Evolutionary conservation across 495 filamentous ascomycete species (phyloP), one percentile per base, ranked within the genome.

Genomic region (Glonium stellatum): DNA sequence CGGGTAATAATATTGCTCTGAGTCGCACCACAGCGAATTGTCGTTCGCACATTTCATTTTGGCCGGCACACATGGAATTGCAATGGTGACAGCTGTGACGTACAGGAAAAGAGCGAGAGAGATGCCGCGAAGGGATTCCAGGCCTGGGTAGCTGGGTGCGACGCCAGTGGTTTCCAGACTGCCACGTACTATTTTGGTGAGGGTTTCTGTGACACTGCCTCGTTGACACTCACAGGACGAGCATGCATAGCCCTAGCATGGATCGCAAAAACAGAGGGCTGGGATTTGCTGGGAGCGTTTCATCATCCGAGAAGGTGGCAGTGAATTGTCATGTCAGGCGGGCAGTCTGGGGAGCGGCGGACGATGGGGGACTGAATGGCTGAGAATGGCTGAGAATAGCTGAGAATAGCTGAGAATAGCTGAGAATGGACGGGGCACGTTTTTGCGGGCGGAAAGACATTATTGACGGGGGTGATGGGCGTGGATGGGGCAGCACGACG

Each of bases 131-230:
- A 15, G 12, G 10, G 39, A 44, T n/a, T n/a, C n/a, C n/a, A n/a
- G n/a, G n/a, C n/a, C n/a, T n/a, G 39, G 39, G 13, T 44, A 18
- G 12, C 39, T 18, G 18, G 39, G 39, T 51, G 19, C 23, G 48
- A 51, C 48, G 25, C 18, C 23, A 23, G 48, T 31, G 48, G 48
- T 51, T 51, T 51, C 48, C 48, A 9, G 48, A 18, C 21, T 51
- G 48, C 48, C 48, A 51, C 48, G 48, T 25, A 23, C 48, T 44
- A 44, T 44, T 44, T 44, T 44, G 39, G 39, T 44, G 39, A 44
- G 39, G 39, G 18, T 44, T 44, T 15, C 4, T 44, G 39, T 39
- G 36, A 39, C 36, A 39, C 36, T 39, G 36, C 36, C 36, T 39
- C 36, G 36, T 39, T 15, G 15, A 39, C 36, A 39, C 36, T n/a